Conservation (phyloP, 2,329 filamentous ascomycete species). For the Zasmidium angulare region DNA sequence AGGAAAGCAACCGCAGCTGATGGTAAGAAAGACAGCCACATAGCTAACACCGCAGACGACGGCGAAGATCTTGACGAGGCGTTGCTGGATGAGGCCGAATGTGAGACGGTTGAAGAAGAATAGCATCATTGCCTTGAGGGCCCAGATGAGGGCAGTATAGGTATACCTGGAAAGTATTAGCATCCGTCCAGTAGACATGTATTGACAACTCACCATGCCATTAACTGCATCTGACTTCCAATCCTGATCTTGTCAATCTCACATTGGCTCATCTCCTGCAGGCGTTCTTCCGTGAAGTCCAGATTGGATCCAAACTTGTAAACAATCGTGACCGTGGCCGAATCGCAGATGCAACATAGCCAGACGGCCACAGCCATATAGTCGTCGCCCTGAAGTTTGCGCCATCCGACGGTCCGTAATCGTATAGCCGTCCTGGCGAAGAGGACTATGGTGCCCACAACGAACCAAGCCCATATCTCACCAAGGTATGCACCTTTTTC, state of each 20-base stretch:
- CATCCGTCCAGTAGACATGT: too few species aligned
- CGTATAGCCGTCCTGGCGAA: conserved; percentile 36
- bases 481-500: conserved; percentile 3
- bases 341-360: conserved; percentile 35
- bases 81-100: conserved; percentile 33
- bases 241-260: conserved; percentile 31
- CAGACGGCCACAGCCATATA: conserved; percentile 37
- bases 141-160: conserved; percentile 23
- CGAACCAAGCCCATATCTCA: conserved; percentile 14
- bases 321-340: conserved; percentile 26
- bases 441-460: conserved; percentile 27
- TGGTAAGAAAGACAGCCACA: conserved; percentile 32
- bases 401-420: conserved; percentile 39
- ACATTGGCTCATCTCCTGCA: conserved; percentile 22
- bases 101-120: conserved; percentile 35
- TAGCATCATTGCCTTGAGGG: conserved; percentile 24
- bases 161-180: conserved; percentile 24
- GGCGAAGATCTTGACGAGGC: conserved; percentile 32
- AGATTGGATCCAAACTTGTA: conserved; percentile 32
- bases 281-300: conserved; percentile 19
- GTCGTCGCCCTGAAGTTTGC: conserved; percentile 41
- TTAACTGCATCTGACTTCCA: conserved; percentile 39
- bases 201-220: conserved; percentile 33
- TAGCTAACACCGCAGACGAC: conserved; percentile 30
- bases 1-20: conserved; percentile 33